Conservation (phyloP, 345 rosid genomes). For the Hevea brasiliensis region DNA sequence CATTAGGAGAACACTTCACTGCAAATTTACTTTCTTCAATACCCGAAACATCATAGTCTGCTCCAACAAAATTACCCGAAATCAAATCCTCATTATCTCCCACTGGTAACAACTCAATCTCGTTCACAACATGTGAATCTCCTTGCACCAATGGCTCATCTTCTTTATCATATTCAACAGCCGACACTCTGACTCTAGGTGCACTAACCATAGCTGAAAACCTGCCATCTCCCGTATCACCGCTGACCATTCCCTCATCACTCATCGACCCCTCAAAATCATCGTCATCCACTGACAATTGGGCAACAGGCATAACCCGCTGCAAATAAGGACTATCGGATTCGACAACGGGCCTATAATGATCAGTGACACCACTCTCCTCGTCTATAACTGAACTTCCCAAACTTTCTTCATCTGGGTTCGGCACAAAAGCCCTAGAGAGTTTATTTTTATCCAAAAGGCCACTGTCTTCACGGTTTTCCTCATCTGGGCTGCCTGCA, state of each 20-base stretch:
- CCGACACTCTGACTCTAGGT: constrained; percentile 26
- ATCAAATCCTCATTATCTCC: constrained; percentile 9
- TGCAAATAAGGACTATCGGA: constrained; percentile 24
- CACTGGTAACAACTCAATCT: background rate
- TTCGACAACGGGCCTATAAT: constrained; percentile 22
- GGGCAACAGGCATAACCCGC: constrained; percentile 51
- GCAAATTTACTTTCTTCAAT: constrained; percentile 17
- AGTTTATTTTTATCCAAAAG: constrained; percentile 23
- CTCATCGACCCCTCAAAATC: constrained; percentile 34
- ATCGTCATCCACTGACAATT: constrained; percentile 69
- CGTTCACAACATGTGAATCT: constrained; percentile 6
- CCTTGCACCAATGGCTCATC: constrained; percentile 13
- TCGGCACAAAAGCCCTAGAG: constrained; percentile 23
- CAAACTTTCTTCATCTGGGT: constrained; percentile 11
- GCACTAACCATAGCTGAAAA: constrained; percentile 29
- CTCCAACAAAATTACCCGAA: constrained; percentile 2
- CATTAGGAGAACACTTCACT: constrained; percentile 14
- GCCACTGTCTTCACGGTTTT: constrained; percentile 31
- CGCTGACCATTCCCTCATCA: constrained; percentile 37
- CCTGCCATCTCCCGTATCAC: constrained; percentile 34
- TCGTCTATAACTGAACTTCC: constrained; percentile 11
- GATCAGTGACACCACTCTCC: constrained; percentile 5
- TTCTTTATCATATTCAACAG: constrained; percentile 19
- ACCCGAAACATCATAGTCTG: constrained; percentile 13
- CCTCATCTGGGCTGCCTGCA: constrained; percentile 38